Conservation (phyloP, 805 yeast species). For the Metschnikowia kunwiensis region DNA sequence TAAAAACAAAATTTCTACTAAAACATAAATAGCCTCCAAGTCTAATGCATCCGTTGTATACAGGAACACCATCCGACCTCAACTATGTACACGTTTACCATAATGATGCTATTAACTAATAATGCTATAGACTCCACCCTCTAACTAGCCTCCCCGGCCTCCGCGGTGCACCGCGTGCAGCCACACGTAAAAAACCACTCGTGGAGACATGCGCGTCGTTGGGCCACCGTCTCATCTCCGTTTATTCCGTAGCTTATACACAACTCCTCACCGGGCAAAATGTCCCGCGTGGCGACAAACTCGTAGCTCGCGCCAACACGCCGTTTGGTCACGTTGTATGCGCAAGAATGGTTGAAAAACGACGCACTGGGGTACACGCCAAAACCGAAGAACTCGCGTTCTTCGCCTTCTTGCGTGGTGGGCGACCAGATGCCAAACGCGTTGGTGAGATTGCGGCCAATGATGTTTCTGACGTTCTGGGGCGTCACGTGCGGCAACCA, state of each 20-base stretch:
- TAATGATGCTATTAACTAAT: no score
- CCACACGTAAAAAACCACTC: conserved; percentile 62
- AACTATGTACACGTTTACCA: no score
- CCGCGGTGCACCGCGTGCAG: conserved; percentile 43
- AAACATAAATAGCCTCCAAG: no score
- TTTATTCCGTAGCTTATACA: conserved; percentile 62
- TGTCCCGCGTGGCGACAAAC: conserved; percentile 42
- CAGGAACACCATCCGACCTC: no score
- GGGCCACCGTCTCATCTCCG: conserved; percentile 34
- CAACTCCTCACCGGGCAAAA: conserved; percentile 46
- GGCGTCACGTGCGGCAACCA: conserved; percentile 38
- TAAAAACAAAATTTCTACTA: no score
- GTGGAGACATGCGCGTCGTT: conserved; percentile 41
- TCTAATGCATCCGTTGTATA: no score
- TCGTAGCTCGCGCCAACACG: conserved; percentile 31
- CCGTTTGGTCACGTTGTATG: conserved; percentile 49
- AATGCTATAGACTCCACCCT: no score
- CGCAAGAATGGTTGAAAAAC: conserved; percentile 65
- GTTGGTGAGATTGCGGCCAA: conserved; percentile 62
- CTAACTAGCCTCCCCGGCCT: conserved; percentile 1
- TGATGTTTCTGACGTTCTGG: conserved; percentile 40
- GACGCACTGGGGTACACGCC: conserved; percentile 62
- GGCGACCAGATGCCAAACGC: conserved; percentile 69
- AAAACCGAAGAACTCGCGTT: conserved; percentile 56
- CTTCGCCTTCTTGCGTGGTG: conserved; percentile 36